Percentiles rank a stretch among this genome's conserved stretches.
Conservation (phyloP, 805 yeast species). For the Candida namnaoensis region DNA sequence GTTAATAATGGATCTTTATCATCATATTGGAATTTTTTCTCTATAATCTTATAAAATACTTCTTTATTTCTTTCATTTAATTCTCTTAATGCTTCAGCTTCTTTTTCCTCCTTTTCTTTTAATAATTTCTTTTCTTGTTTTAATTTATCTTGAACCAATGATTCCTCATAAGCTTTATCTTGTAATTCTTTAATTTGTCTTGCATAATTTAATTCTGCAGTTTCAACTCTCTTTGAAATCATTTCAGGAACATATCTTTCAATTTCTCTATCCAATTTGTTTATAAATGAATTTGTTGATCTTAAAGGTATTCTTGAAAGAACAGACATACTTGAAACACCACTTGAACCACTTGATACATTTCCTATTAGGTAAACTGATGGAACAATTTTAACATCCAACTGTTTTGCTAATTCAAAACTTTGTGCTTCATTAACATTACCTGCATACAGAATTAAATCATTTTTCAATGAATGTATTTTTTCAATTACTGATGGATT, state of each 20-base stretch:
- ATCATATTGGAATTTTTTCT: slow-evolving; percentile 2
- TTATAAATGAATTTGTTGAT: slow-evolving; percentile 23
- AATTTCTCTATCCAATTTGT: slow-evolving; percentile 30
- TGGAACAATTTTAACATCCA: slow-evolving; percentile 47
- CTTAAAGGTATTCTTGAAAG: slow-evolving; percentile 20
- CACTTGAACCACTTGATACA: slow-evolving; percentile 38
- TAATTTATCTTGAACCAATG: slow-evolving; percentile 46
- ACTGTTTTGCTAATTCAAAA: slow-evolving; percentile 51
- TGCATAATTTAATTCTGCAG: slow-evolving; percentile 46
- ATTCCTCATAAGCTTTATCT: slow-evolving; percentile 56
- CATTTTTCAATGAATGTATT: slow-evolving; percentile 23
- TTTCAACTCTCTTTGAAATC: slow-evolving; percentile 48
- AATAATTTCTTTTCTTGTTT: slow-evolving; percentile 38
- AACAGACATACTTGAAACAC: slow-evolving; percentile 24
- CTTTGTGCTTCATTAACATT: slow-evolving; percentile 58
- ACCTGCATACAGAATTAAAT: slow-evolving; percentile 55
- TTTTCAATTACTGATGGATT: slow-evolving; percentile 33
- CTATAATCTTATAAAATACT: slow-evolving; percentile 6
- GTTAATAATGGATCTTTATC: slow-evolving; percentile 6
- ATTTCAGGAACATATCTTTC: slow-evolving; percentile 57
- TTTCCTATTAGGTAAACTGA: slow-evolving; percentile 43
- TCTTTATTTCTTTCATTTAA: slow-evolving; percentile 5
- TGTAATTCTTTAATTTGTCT: slow-evolving; percentile 56
- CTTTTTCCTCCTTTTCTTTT: slow-evolving; percentile 15
- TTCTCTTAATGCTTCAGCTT: slow-evolving; percentile 2